Percentiles rank a stretch among this genome's conserved stretches.
Conservation (phyloP, 2,329 filamentous ascomycete species). For the Tympanopsis confertula region DNA sequence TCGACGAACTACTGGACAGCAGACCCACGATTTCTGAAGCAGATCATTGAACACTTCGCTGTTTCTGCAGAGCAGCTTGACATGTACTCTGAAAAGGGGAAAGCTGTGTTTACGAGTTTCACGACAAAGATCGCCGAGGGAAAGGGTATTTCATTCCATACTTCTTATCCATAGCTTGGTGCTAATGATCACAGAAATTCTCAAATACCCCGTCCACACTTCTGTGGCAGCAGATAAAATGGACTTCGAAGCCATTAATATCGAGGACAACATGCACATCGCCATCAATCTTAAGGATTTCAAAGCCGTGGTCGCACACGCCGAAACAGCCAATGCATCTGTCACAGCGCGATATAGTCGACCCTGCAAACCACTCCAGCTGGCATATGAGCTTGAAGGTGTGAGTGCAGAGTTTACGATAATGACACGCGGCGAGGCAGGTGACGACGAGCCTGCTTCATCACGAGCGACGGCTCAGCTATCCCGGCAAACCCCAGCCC, state of each 20-base stretch:
- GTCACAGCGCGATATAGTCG: slow-evolving; percentile 46
- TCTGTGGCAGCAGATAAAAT: slow-evolving; percentile 48
- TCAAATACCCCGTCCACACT: slow-evolving; percentile 54
- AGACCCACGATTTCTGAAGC: slow-evolving; percentile 40
- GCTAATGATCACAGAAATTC: slow-evolving; percentile 30
- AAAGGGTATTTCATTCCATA: slow-evolving; percentile 28
- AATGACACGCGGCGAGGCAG: slow-evolving; percentile 50
- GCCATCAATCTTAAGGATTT: slow-evolving; percentile 56
- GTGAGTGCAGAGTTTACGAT: slow-evolving; percentile 48
- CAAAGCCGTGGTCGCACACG: slow-evolving; percentile 50
- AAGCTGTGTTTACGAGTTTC: slow-evolving; percentile 52
- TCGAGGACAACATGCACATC: slow-evolving; percentile 47
- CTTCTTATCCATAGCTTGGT: background rate
- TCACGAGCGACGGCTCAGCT: slow-evolving; percentile 24
- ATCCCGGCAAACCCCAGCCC: slow-evolving; percentile 7
- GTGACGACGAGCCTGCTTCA: slow-evolving; percentile 19
- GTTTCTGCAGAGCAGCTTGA: slow-evolving; percentile 53
- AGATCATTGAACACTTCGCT: slow-evolving; percentile 54
- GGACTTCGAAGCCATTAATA: slow-evolving; percentile 48
- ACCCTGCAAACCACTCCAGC: slow-evolving; percentile 46
- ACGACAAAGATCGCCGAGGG: slow-evolving; percentile 52
- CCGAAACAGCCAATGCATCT: slow-evolving; percentile 40
- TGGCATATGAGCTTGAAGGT: slow-evolving; percentile 43
- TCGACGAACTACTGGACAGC: slow-evolving; percentile 48
- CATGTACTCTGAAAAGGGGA: slow-evolving; percentile 43